Conservation (phyloP, 441 rosid genomes). For the Erodium chrysanthum region DNA sequence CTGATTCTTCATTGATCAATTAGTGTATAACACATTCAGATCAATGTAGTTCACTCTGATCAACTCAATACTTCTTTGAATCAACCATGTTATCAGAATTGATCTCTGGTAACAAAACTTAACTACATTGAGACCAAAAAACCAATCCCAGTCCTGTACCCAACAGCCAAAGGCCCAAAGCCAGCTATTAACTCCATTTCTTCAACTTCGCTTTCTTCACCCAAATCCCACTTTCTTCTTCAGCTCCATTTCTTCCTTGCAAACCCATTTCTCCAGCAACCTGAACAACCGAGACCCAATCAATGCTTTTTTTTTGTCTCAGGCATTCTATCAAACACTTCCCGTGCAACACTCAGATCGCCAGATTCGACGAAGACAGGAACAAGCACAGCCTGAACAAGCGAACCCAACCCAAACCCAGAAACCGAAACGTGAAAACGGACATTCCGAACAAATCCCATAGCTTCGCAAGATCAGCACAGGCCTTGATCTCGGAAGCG, state of each 20-base stretch:
- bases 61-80: neutral
- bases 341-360: conserved; percentile 37
- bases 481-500: conserved; percentile 62
- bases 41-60: conserved; percentile 60
- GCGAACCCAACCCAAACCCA: conserved; percentile 48
- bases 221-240: conserved; percentile 40
- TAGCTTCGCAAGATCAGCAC: conserved; percentile 42
- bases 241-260: conserved; percentile 52
- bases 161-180: conserved; percentile 53
- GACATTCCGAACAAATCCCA: conserved; percentile 35
- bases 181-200: too few species aligned
- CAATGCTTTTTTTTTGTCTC: conserved; percentile 41
- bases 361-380: conserved; percentile 43
- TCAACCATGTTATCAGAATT: too few species aligned
- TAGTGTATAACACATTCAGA: conserved; percentile 60
- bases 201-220: too few species aligned
- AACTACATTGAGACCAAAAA: conserved; percentile 40
- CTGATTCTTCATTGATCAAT: conserved; percentile 33
- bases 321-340: conserved; percentile 62
- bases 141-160: conserved; percentile 51
- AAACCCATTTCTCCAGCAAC: conserved; percentile 66
- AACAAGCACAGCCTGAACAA: conserved; percentile 60
- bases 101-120: too few species aligned
- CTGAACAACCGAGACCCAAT: conserved; percentile 78
- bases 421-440: conserved; percentile 44